These are phyloP conservation scores for Syzygium grande DNA, from an alignment of 345 rosid genomes.

Conservation along the genomic window DNA sequence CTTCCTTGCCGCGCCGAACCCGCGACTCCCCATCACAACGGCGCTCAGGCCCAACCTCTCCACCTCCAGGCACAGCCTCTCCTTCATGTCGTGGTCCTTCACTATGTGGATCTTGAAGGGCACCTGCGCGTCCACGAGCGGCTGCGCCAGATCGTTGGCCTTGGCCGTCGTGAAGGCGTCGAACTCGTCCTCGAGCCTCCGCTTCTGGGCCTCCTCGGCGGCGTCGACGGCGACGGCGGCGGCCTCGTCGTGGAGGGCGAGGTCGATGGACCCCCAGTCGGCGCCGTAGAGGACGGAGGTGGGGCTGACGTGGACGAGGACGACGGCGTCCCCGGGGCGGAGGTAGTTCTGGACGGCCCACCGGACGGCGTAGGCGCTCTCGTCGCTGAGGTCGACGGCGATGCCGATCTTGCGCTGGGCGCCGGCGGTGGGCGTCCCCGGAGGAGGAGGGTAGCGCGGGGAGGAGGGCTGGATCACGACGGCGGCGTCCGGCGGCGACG, in stretches of 20 bases:
- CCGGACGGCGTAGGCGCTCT: conserved; percentile 71
- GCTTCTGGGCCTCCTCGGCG: conserved; percentile 27
- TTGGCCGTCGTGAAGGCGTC: conserved; percentile 57
- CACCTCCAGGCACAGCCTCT: conserved; percentile 77
- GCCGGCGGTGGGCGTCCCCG: conserved; percentile 31
- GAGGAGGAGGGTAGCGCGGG: conserved; percentile 29
- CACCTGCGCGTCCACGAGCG: conserved; percentile 51
- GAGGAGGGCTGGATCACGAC: conserved; percentile 60
- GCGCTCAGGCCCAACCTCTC: conserved; percentile 70
- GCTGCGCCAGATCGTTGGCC: conserved; percentile 58
- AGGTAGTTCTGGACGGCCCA: conserved; percentile 91
- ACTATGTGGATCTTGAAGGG: conserved; percentile 79
- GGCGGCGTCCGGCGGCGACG: conserved; percentile 25
- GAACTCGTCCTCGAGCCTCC: conserved; percentile 68
- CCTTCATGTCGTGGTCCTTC: conserved; percentile 91
- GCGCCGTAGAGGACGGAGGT: conserved; percentile 81
- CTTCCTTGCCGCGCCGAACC: conserved; percentile 55
- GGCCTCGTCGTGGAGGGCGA: conserved; percentile 3
- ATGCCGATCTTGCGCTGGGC: conserved; percentile 69
- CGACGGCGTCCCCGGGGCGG: conserved; percentile 72
- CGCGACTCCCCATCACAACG: conserved; percentile 74
- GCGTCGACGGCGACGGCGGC: conserved; percentile 6
- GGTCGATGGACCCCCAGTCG: conserved; percentile 76
- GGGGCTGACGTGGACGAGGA: conserved; percentile 70
- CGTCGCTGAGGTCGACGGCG: conserved; percentile 87